A percentile compares a stretch with the other conserved stretches of the same genome.
These are phyloP conservation scores for Galerina marginata DNA, from an alignment of 768 basidiomycete genomes.

Conservation along the genomic window DNA sequence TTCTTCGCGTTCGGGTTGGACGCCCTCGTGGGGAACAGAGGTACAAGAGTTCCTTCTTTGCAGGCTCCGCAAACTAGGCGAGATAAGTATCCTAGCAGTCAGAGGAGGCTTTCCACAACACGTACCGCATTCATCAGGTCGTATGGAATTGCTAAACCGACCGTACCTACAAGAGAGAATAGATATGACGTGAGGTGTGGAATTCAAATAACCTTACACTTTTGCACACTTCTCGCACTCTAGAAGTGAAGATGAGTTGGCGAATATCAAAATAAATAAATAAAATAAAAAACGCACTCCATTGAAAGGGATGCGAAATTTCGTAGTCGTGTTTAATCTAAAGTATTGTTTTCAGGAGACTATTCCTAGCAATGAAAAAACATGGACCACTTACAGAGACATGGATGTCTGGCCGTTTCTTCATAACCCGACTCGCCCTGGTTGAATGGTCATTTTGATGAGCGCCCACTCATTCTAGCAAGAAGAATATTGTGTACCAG, in stretches of 20 bases:
- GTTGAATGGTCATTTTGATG: not conserved
- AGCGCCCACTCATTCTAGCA: not conserved
- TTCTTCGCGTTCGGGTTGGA: conserved; percentile 33
- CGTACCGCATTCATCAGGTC: conserved; percentile 63
- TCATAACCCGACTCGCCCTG: conserved; percentile 78
- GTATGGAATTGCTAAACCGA: conserved; percentile 75
- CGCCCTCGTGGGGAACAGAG: conserved; percentile 54
- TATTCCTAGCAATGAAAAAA: not conserved
- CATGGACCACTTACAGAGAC: conserved; percentile 56
- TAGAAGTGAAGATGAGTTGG: conserved; percentile 28
- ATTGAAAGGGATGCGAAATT: conserved; percentile 73
- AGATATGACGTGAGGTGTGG: not conserved
- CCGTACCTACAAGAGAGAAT: conserved; percentile 57
- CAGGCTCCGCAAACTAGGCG: conserved; percentile 71
- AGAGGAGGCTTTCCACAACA: conserved; percentile 26
- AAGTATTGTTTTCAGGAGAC: not conserved
- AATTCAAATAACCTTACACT: conserved; percentile 46
- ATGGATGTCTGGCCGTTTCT: conserved; percentile 67
- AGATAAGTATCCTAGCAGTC: not conserved
- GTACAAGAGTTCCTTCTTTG: conserved; percentile 59
- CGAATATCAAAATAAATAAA: not conserved
- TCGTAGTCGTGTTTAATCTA: conserved; percentile 79
- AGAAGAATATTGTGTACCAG: conserved; percentile 54
- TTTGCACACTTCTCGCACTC: conserved; percentile 70
- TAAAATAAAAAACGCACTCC: conserved; percentile 55